These are phyloP conservation scores for Pisolithus marmoratus DNA, from an alignment of 768 basidiomycete species.

Conservation along the genomic window DNA sequence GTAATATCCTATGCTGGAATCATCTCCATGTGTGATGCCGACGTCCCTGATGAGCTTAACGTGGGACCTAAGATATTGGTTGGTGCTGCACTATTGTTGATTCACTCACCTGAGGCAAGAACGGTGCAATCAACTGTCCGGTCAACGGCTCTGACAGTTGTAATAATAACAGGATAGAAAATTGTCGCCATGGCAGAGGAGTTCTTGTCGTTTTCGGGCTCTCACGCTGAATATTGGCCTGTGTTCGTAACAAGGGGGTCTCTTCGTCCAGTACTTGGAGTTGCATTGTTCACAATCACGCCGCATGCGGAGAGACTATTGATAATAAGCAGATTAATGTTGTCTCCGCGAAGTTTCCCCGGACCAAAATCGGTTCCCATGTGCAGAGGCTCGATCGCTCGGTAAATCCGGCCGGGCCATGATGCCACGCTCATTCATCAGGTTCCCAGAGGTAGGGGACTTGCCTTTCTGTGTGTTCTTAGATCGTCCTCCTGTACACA, in stretches of 20 bases:
- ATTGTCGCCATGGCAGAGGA: conserved; percentile 66
- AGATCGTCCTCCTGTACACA: conserved; percentile 40
- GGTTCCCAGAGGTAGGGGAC: conserved; percentile 52
- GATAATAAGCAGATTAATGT: too few relatives aligned
- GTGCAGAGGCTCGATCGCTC: too few relatives aligned
- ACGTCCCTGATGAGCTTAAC: conserved; percentile 61
- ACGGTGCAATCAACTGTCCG: conserved; percentile 70
- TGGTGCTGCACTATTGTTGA: too few relatives aligned
- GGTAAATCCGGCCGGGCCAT: too few relatives aligned
- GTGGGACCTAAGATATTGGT: not conserved
- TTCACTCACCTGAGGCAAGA: conserved; percentile 59
- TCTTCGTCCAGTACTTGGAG: not conserved
- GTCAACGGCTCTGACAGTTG: conserved; percentile 77
- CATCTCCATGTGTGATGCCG: conserved; percentile 64
- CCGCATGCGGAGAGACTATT: too few relatives aligned
- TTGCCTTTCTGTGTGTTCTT: not conserved
- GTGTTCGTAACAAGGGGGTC: not conserved
- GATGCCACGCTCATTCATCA: conserved; percentile 20
- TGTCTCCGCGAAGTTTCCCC: too few relatives aligned
- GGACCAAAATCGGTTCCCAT: too few relatives aligned
- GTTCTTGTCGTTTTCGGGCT: conserved; percentile 28
- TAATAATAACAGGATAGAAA: conserved; percentile 62
- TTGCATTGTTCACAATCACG: too few relatives aligned
- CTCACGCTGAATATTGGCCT: not conserved
- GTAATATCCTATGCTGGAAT: conserved; percentile 68